Evolutionary conservation across 768 basidiomycete genomes (phyloP).

Genomic region (Pisolithus microcarpus): DNA sequence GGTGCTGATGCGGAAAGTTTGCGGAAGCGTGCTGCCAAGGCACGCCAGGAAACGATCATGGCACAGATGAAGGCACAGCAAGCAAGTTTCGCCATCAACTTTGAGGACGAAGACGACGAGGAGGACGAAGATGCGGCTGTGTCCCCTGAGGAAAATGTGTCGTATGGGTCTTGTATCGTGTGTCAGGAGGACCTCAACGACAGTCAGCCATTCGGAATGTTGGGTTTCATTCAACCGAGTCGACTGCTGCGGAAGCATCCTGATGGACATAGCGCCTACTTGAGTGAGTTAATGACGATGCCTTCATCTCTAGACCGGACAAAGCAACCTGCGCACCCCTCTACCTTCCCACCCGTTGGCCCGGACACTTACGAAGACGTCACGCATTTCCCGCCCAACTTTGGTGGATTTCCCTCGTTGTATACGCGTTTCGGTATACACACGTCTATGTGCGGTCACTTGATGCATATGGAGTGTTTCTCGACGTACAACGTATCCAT

Average conservation of each 20-base stretch:
- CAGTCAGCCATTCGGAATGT: slow-evolving; percentile 69
- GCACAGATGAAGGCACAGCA: slow-evolving; percentile 93
- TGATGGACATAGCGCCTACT: slow-evolving; percentile 49
- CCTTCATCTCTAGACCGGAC: slow-evolving; percentile 60
- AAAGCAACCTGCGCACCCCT: slow-evolving; percentile 19
- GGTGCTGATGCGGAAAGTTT: slow-evolving; percentile 53
- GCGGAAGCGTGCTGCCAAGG: slow-evolving; percentile 81
- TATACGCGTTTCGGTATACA: slow-evolving; percentile 82
- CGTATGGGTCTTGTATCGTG: slow-evolving; percentile 93
- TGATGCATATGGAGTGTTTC: slow-evolving; percentile 97
- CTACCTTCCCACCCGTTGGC: slow-evolving; percentile 29
- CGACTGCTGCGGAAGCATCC: slow-evolving; percentile 73
- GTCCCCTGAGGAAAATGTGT: slow-evolving; percentile 40
- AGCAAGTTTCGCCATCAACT: slow-evolving; percentile 73
- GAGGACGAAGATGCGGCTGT: slow-evolving; percentile 44
- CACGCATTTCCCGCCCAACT: slow-evolving; percentile 46
- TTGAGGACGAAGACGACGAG: slow-evolving; percentile 70
- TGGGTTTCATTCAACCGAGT: slow-evolving; percentile 86
- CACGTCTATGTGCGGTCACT: slow-evolving; percentile 85
- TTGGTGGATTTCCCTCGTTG: slow-evolving; percentile 66
- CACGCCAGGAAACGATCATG: slow-evolving; percentile 91
- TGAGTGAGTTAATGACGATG: slow-evolving; percentile 67
- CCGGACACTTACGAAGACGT: slow-evolving; percentile 20
- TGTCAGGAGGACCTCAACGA: slow-evolving; percentile 90
- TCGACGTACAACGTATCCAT: slow-evolving; percentile 83